Base-by-base conservation (phyloP, 768 basidiomycete species). In the Lyophyllum semitale region DNA sequence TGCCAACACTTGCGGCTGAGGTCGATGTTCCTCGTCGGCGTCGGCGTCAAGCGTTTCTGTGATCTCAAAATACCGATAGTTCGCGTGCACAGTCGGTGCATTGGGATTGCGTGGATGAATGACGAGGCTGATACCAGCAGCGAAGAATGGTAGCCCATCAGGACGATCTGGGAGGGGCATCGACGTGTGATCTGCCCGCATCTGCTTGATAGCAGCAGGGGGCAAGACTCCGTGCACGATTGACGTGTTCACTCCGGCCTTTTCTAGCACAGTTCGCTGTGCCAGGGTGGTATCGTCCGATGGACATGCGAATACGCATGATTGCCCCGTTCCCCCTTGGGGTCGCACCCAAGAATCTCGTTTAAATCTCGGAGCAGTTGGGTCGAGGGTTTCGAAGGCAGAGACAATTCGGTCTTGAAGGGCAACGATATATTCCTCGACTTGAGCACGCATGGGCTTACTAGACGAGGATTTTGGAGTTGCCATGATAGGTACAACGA, bases 51-150 rank as follows among this genome's bases (percentile, higher is more conserved):
- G 17, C 4, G 75, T 73, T 59, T 89, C 83, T 2, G 86, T 87
- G 59, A 97, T 84, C 71, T 98, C 96, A 66, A 99, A 99, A 72
- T 98, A 98, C 51, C 97, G 91, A 65, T 95, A 97, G 70, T 99
- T 99, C 55, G 91, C 85, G 69, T 99, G 96, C 5, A 93, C 88
- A 20, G 96, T 98, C 8, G 97, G 94, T 15, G 91, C 89, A 65
- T 93, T 85, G 3, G 96, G 97, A 73, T 95, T 97, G 50, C 87
- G 82, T 0, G 96, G 96, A 70, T 99, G 96, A 17, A 98, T 80
- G 63, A 99, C 93, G 65, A 98, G 82, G 61, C 89, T 93, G 64
- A 98, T 78, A 0, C 97, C 96, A 0, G 90, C 91, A 13, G 91
- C 95, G 65, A 95, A 95, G 79, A 94, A 99, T 0, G 95, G 96